Evolutionary conservation across 306 rosid genomes (phyloP).

Genomic region (Amphicarpaea edgeworthii): DNA sequence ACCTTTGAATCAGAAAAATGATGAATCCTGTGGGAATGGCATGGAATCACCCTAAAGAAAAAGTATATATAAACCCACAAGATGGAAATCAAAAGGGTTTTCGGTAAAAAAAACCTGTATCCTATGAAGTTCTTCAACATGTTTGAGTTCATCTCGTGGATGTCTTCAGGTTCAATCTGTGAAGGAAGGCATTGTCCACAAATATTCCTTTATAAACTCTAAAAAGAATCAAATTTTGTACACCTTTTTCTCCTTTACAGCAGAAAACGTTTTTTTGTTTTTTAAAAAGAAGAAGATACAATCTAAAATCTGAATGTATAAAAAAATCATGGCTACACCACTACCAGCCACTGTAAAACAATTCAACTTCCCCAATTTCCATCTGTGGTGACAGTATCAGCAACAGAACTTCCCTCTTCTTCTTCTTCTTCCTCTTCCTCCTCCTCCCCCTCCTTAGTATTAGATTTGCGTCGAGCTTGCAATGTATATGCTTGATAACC

Average conservation of each 20-base stretch:
- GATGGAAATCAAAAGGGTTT: neutral
- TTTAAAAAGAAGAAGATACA: slow-evolving; percentile 31
- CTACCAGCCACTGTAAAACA: slow-evolving; percentile 44
- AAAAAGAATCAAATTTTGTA: slow-evolving; percentile 50
- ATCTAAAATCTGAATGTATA: slow-evolving; percentile 45
- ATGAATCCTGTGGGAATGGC: neutral
- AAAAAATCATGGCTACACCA: slow-evolving; percentile 46
- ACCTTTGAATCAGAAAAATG: neutral
- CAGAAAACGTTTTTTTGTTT: slow-evolving; percentile 17
- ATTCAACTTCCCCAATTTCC: slow-evolving; percentile 39
- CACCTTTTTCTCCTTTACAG: slow-evolving; percentile 56
- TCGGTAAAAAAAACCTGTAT: neutral
- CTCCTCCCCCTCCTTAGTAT: slow-evolving; percentile 47
- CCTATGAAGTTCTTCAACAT: neutral
- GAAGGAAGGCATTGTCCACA: neutral
- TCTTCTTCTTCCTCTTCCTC: slow-evolving; percentile 22
- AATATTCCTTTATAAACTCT: slow-evolving; percentile 8
- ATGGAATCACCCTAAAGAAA: neutral
- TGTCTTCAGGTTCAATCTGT: neutral
- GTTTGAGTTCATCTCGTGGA: neutral
- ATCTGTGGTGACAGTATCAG: slow-evolving; percentile 38
- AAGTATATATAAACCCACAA: neutral
- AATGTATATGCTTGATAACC: slow-evolving; percentile 67
- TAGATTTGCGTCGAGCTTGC: slow-evolving; percentile 45
- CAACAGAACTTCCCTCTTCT: slow-evolving; percentile 49